Percentiles rank a stretch among this genome's conserved stretches.
These are phyloP conservation scores for Paramecium bursaria DNA, from an alignment of 73 alveolate genomes.

Conservation along the genomic window DNA sequence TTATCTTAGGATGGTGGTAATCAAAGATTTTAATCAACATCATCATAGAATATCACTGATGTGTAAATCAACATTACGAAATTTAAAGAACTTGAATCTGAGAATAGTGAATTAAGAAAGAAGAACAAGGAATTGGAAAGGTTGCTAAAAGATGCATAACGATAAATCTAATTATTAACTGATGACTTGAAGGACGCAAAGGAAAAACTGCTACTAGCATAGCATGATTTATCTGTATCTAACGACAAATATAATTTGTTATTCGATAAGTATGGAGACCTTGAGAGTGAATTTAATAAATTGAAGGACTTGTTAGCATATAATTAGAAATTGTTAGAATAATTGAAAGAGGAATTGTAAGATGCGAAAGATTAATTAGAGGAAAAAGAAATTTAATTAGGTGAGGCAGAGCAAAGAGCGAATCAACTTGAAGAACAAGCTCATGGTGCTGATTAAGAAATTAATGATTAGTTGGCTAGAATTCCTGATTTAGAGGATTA, in stretches of 20 bases:
- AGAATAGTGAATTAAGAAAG: constrained; percentile 3
- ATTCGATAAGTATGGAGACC: too few relatives aligned
- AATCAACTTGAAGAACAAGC: constrained; percentile 26
- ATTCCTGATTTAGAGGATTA: constrained; percentile 27
- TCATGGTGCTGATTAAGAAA: constrained; percentile 28
- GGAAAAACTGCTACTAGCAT: constrained; percentile 39
- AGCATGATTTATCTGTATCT: too few relatives aligned
- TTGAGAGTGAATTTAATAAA: too few relatives aligned
- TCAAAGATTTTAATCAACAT: too few relatives aligned
- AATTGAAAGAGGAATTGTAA: too few relatives aligned
- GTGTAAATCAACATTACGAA: too few relatives aligned
- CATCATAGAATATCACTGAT: too few relatives aligned
- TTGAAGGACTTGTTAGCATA: too few relatives aligned
- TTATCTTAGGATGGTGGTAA: too few relatives aligned
- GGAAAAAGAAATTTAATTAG: constrained; percentile 5
- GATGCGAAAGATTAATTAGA: constrained; percentile 16
- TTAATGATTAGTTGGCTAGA: background rate
- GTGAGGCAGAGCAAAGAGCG: background rate
- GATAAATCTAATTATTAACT: constrained; percentile 8
- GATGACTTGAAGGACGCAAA: constrained; percentile 33
- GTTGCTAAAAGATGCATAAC: background rate
- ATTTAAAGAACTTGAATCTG: constrained; percentile 25
- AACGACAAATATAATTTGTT: too few relatives aligned
- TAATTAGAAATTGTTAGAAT: too few relatives aligned
- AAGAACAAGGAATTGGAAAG: constrained; percentile 36